Conservation (phyloP, 352 stramenopile genomes). For the Plasmopara viticola region DNA sequence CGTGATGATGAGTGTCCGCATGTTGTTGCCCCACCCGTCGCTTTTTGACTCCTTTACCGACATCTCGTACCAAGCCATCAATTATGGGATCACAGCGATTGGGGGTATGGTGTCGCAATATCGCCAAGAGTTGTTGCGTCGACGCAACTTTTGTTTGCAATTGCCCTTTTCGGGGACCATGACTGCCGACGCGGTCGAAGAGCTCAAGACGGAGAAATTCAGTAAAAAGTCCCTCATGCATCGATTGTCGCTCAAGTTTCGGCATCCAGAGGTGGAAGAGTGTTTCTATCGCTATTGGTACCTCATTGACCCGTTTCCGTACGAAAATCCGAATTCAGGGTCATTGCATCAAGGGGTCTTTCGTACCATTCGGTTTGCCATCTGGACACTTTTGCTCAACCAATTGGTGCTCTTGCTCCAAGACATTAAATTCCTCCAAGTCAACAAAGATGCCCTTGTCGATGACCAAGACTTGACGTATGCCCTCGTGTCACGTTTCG, state of each 20-base stretch:
- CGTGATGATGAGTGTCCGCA: conserved; percentile 46
- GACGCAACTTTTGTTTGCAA: conserved; percentile 72
- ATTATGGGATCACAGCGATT: conserved; percentile 77
- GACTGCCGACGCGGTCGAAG: conserved; percentile 48
- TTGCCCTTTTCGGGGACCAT: conserved; percentile 67
- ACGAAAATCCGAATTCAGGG: conserved; percentile 75
- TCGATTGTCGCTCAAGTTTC: conserved; percentile 60
- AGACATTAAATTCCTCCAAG: conserved; percentile 73
- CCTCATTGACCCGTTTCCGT: conserved; percentile 80
- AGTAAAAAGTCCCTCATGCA: conserved; percentile 64
- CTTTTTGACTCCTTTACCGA: conserved; percentile 65
- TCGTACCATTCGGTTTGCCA: conserved; percentile 67
- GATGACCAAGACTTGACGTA: conserved; percentile 50
- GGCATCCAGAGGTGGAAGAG: conserved; percentile 66
- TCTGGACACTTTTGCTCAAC: conserved; percentile 60
- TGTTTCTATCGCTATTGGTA: conserved; percentile 83
- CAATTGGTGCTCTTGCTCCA: conserved; percentile 70
- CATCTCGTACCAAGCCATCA: conserved; percentile 78
- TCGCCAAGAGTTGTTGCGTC: conserved; percentile 64
- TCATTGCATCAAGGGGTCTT: conserved; percentile 69
- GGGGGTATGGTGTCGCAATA: conserved; percentile 83
- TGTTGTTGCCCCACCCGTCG: conserved; percentile 22
- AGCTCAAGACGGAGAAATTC: conserved; percentile 71
- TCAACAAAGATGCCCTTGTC: conserved; percentile 46
- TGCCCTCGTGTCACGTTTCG: conserved; percentile 56